Conservation (phyloP, 176 grass and related monocot genomes). For the Hsuehochloa calcarea region DNA sequence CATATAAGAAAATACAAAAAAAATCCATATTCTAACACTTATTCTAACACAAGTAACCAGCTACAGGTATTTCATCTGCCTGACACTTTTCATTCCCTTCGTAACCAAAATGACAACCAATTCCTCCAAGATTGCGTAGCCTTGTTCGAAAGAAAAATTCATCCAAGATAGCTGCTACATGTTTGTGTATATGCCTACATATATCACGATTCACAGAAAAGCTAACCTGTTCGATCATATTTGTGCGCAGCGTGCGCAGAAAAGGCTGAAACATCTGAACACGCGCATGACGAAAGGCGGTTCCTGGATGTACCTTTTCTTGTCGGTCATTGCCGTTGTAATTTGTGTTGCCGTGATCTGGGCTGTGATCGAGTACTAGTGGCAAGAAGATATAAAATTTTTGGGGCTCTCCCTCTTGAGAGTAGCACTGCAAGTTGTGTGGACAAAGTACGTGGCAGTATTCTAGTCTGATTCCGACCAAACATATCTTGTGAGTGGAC, state of each 20-base stretch:
- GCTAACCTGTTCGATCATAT: neutral
- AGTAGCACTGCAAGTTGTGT: too few species aligned
- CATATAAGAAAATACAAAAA: too few species aligned
- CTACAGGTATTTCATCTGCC: constrained; percentile 45
- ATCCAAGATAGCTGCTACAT: neutral
- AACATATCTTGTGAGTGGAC: constrained; percentile 10
- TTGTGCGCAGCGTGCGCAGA: constrained; percentile 47
- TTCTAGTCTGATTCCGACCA: neutral
- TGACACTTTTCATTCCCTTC: neutral
- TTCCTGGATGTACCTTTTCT: constrained; percentile 47
- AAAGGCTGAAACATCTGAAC: constrained; percentile 50
- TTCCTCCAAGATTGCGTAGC: too few species aligned
- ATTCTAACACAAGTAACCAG: too few species aligned
- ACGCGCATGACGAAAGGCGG: constrained; percentile 42
- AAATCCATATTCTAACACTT: too few species aligned
- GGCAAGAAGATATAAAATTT: too few species aligned
- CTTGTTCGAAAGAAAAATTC: neutral
- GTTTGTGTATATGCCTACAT: too few species aligned
- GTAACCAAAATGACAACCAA: neutral
- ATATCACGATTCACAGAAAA: too few species aligned
- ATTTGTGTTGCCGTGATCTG: constrained; percentile 41
- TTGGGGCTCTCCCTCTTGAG: too few species aligned
- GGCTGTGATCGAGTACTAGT: constrained; percentile 41
- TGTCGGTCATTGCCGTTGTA: constrained; percentile 39
- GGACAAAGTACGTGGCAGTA: neutral